phyloP scores from a whole-genome alignment of 2,329 filamentous ascomycete genomes.

The Penicillium polonicum region DNA sequence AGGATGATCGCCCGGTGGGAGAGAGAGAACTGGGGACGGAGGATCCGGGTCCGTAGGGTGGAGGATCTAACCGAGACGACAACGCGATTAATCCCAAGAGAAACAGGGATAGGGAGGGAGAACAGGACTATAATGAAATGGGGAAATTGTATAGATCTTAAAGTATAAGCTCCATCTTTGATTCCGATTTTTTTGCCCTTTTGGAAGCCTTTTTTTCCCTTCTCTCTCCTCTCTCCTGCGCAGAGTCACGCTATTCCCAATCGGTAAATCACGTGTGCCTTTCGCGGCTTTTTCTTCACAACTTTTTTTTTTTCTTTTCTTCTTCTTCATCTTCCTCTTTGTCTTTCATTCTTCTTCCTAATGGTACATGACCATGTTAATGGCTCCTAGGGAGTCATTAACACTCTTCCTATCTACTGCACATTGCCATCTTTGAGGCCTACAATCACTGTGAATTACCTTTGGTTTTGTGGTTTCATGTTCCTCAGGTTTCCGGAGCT shows the following conservation, averaged over 20 bases:
- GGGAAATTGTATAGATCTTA: conserved; percentile 5
- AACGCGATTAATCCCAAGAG: conserved; percentile 8
- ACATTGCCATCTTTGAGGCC: neutral
- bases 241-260: conserved; percentile 20
- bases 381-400: neutral
- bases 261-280: conserved; percentile 17
- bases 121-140: neutral
- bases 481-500: neutral
- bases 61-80: conserved; percentile 25
- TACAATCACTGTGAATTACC: neutral
- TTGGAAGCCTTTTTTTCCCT: conserved; percentile 5
- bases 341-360: conserved; percentile 2
- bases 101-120: neutral
- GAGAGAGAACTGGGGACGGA: conserved; percentile 28
- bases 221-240: conserved; percentile 1
- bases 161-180: conserved; percentile 4
- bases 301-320: conserved; percentile 9
- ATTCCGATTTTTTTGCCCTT: neutral
- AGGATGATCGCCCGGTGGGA: conserved; percentile 26
- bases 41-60: conserved; percentile 28
- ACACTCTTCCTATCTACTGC: neutral
- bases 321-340: conserved; percentile 22
- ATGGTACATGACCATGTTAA: neutral
- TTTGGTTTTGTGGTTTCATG: neutral
- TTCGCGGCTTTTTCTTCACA: conserved; percentile 21